Evolutionary conservation across 2,329 filamentous ascomycete species (phyloP), one percentile per base, ranked within the genome.

Genomic region (Beauveria scarabaeidicola): DNA sequence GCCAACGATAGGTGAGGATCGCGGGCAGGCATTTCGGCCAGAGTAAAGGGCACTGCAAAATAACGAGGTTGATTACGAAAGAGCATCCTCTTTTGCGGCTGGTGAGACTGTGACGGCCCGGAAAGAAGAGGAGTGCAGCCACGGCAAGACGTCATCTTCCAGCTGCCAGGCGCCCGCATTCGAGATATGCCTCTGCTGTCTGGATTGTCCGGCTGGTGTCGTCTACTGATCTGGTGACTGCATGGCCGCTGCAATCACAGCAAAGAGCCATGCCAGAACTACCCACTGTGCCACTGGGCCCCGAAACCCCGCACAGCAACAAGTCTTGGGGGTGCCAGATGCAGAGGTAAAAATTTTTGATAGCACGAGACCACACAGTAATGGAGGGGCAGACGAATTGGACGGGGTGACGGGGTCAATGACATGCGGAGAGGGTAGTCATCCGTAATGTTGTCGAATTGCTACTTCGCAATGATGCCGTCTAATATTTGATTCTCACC

Each of bases 221-320:
- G 54, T 19, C 32, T 38, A 58, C 23, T 52, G 55, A 58, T 52
- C 40, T 44, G 47, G 47, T 58, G 56, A 47, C 56, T 52, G 47
- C 43, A 52, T 46, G 25, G 47, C 25, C 4, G 38, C 41, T 46
- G 52, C 46, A 15, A 43, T 23, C 38, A 32, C 23, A 43, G 47
- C 19, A 38, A 52, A 32, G 15, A 21, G 29, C 36, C 46, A 29
- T 36, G 36, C 54, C 13, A 25, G 11, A 36, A 36, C 32, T 44
- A 44, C 25, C 47, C 23, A 25, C 55, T 29, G 17, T 7, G n/a
- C n/a, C n/a, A 56, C 27, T 10, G 8, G 25, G 19, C 40, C 48
- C 56, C 43, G 27, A 27, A n/a, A 36, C 44, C 54, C 54, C 56
- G 56, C 56, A 58, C n/a, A 27, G 11, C 32, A 23, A 5, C n/a